Evolutionary conservation across 768 basidiomycete species (phyloP).

Genomic region (Pleurotus platypus): DNA sequence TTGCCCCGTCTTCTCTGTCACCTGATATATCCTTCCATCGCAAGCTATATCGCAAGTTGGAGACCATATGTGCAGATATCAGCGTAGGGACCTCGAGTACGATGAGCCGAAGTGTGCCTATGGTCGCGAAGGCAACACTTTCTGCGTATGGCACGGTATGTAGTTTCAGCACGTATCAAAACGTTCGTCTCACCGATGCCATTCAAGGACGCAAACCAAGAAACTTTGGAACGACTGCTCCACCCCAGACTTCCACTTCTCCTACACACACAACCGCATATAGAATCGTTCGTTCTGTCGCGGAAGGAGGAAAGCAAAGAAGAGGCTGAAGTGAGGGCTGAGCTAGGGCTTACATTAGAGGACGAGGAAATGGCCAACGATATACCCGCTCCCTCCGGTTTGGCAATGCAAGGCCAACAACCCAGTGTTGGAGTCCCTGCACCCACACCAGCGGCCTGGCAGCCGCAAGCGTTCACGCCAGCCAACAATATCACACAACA

Average conservation of each 20-base stretch:
- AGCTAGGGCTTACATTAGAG: slow-evolving; percentile 31
- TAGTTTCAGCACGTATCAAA: not conserved
- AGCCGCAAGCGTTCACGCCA: too few species aligned
- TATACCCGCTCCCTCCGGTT: too few species aligned
- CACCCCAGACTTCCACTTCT: slow-evolving; percentile 82
- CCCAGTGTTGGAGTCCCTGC: too few species aligned
- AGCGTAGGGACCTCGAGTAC: slow-evolving; percentile 51
- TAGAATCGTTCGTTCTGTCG: slow-evolving; percentile 61
- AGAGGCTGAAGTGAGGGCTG: slow-evolving; percentile 45
- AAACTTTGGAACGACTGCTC: slow-evolving; percentile 48
- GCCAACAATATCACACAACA: too few species aligned
- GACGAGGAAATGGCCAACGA: not conserved
- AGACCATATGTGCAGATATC: slow-evolving; percentile 43
- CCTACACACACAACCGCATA: slow-evolving; percentile 59
- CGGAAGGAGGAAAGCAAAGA: slow-evolving; percentile 62
- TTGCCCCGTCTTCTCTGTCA: slow-evolving; percentile 53
- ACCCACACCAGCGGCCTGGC: too few species aligned
- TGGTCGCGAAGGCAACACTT: slow-evolving; percentile 44
- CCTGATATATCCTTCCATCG: slow-evolving; percentile 45
- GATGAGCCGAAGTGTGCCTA: slow-evolving; percentile 58
- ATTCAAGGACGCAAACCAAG: not conserved
- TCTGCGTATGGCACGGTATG: slow-evolving; percentile 24
- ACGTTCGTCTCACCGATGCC: not conserved
- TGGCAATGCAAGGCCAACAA: too few species aligned
- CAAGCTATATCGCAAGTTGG: slow-evolving; percentile 41